Evolutionary conservation across 176 grass and related monocot species (phyloP).

Genomic region (Otatea glauca): DNA sequence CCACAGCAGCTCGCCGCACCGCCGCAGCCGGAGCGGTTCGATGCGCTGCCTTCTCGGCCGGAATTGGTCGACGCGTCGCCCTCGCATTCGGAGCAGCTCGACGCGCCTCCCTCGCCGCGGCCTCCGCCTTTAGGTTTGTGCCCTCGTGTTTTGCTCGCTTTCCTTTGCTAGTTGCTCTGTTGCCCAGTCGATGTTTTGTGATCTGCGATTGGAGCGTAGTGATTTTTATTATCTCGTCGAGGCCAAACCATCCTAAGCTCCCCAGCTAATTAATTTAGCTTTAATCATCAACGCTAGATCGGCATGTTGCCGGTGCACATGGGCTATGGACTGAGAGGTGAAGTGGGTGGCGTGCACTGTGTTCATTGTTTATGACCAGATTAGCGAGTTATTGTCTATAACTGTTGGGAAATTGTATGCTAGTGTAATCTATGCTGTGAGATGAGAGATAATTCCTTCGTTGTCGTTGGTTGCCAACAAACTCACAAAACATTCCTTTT

Average conservation of each 20-base stretch:
- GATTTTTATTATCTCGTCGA: conserved; percentile 10
- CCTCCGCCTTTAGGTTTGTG: conserved; percentile 50
- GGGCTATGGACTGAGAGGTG: not conserved
- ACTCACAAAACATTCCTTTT: conserved; percentile 14
- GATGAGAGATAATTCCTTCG: not conserved
- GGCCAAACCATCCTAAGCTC: not conserved
- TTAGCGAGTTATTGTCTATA: not conserved
- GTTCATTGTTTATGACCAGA: not conserved
- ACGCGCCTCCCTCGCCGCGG: not conserved
- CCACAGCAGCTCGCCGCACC: conserved; percentile 17
- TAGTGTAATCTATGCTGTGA: not conserved
- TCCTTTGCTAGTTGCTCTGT: not conserved
- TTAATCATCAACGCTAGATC: not conserved
- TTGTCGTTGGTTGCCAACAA: conserved; percentile 15
- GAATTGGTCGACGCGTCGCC: not conserved
- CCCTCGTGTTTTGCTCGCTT: not conserved
- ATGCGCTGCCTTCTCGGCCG: not conserved
- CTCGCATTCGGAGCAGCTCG: not conserved
- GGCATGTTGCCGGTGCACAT: conserved; percentile 1
- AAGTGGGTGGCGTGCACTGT: not conserved
- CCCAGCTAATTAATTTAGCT: not conserved
- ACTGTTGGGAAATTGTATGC: not conserved
- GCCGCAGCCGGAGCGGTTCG: not conserved
- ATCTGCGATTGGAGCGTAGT: not conserved
- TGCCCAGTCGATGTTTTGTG: not conserved